These are phyloP conservation scores for Leucoagaricus sp. DNA, from an alignment of 1,284 basidiomycete genomes.

Conservation along the genomic window DNA sequence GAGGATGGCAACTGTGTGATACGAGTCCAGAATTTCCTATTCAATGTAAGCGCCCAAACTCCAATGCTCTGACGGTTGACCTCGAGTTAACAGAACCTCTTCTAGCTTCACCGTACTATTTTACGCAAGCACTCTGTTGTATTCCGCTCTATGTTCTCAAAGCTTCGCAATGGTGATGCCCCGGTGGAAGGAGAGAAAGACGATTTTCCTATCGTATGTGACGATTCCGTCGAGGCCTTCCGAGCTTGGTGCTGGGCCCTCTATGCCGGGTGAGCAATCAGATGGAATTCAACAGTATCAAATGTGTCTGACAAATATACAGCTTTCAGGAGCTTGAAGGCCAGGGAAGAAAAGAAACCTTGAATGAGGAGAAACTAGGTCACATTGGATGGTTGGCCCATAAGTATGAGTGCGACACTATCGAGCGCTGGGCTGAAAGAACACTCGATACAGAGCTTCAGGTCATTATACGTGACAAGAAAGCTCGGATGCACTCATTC, in stretches of 20 bases:
- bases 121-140: background rate
- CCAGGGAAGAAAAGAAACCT: background rate
- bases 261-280: background rate
- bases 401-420: constrained; percentile 1
- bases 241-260: background rate
- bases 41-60: background rate
- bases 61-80: background rate
- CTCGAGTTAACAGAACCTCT: background rate
- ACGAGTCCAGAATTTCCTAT: background rate
- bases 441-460: background rate
- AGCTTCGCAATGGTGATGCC: background rate
- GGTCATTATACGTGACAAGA: no score
- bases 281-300: no score
- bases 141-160: background rate
- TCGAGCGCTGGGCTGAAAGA: background rate
- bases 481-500: no score
- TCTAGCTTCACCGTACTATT: background rate
- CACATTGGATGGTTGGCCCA: background rate
- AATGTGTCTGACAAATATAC: background rate
- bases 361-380: background rate
- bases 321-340: background rate
- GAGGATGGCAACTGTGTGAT: background rate
- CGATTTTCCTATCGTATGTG: background rate
- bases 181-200: background rate
- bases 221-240: background rate